Conservation (phyloP, 176 grass and related monocot genomes). For the Luzula sylvatica region DNA sequence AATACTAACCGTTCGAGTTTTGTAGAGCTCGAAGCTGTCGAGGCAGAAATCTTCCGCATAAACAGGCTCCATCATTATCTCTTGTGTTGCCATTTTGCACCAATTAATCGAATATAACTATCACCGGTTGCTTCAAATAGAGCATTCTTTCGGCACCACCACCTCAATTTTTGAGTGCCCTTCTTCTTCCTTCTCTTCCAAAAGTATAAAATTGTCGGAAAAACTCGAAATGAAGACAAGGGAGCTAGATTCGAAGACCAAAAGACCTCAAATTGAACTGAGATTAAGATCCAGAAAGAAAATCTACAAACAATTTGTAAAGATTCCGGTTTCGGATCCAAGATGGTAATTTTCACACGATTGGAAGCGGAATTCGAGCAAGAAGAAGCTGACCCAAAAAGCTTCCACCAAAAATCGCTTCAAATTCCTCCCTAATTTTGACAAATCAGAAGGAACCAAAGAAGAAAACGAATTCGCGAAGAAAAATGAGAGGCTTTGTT, state of each 20-base stretch:
- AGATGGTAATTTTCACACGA: background rate
- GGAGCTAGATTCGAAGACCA: constrained; percentile 9
- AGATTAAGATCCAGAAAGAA: constrained; percentile 14
- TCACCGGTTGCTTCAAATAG: constrained; percentile 59
- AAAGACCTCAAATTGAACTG: background rate
- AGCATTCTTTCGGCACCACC: constrained; percentile 45
- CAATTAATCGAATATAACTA: constrained; percentile 42
- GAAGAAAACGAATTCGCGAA: constrained; percentile 5
- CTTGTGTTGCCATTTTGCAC: constrained; percentile 21
- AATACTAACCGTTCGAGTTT: constrained; percentile 50
- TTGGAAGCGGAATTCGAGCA: background rate
- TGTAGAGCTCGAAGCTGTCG: constrained; percentile 60
- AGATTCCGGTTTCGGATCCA: background rate
- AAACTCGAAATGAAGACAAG: constrained; percentile 15
- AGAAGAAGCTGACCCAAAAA: constrained; percentile 1
- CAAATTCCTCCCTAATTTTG: constrained; percentile 15
- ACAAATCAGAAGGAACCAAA: constrained; percentile 5
- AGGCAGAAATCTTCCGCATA: constrained; percentile 33
- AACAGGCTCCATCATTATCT: constrained; percentile 5
- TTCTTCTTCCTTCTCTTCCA: constrained; percentile 13
- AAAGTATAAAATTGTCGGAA: background rate
- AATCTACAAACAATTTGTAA: constrained; percentile 13
- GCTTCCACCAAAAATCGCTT: background rate
- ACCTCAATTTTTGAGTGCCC: background rate
- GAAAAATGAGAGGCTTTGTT: constrained; percentile 16